phyloP scores from a whole-genome alignment of 148 eudicot species.

The Camellia lanceoleosa region DNA sequence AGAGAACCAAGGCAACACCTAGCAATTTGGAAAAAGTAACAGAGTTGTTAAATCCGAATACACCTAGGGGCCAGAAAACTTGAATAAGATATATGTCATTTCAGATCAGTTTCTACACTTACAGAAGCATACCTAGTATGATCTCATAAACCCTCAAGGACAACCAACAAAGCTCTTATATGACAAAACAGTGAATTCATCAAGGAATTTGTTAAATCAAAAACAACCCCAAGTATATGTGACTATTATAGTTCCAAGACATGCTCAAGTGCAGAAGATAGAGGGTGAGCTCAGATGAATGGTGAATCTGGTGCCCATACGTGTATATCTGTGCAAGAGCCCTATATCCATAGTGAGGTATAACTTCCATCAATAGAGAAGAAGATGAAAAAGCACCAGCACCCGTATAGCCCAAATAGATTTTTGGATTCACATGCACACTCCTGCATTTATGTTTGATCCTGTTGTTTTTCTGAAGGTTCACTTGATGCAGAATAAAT shows the following conservation, averaged over 20 bases:
- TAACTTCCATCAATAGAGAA: neutral
- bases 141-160: neutral
- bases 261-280: too few relatives aligned
- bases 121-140: neutral
- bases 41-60: neutral
- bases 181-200: too few relatives aligned
- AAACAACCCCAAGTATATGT: too few relatives aligned
- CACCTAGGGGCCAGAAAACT: neutral
- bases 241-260: too few relatives aligned
- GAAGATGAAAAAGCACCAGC: neutral
- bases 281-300: neutral
- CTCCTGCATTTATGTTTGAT: neutral
- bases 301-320: neutral
- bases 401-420: neutral
- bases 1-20: conserved; percentile 87
- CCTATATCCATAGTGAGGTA: too few relatives aligned
- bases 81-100: neutral
- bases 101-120: too few relatives aligned
- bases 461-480: neutral
- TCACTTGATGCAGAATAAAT: neutral
- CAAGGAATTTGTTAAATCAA: too few relatives aligned
- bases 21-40: neutral
- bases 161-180: too few relatives aligned
- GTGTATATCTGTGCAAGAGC: neutral
- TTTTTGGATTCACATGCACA: neutral